Base-by-base conservation (phyloP, 176 grass and related monocot genomes). In the Zizania latifolia region DNA sequence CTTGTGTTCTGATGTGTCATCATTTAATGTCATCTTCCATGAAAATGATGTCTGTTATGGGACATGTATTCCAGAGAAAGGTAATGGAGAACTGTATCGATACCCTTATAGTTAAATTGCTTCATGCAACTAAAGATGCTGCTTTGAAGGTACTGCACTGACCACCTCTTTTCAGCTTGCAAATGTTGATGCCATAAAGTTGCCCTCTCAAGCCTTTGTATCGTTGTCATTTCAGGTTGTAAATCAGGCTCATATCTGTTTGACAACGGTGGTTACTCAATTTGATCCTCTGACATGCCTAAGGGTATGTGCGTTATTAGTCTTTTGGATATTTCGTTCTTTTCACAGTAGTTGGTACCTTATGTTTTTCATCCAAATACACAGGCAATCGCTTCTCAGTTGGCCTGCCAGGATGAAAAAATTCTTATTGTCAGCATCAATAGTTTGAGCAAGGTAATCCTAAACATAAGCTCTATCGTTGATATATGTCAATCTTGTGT, bases 221-320 rank as follows among this genome's bases (percentile, higher is more conserved):
- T 29, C 76, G 50, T 64, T 84, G 3, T 62, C 64, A 60, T 75
- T 97, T 32, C 89, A 98, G 95, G 85, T 94, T 79, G 89, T 89
- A 70, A 89, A 90, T 79, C 78, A 94, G 83, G 95, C 95, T n/a
- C 86, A 94, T 58, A 85, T 81, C 32, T 98, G 89, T 69, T 87
- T 98, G 71, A 92, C 77, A 60, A 75, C 75, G 29, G 53, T 92
- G 55, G 71, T 90, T 75, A 68, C 88, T 75, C 81, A 92, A 45
- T 98, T 88, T 73, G 86, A 98, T 87, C 89, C 95, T 34, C 58
- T 92, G 75, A 76, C 82, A 90, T 94, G 91, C 68, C 82, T 94
- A 64, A 66, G 55, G 74, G 95, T 98, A 31, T 48, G 62, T 54
- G n/a, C n/a, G 12, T 72, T 61, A n/a, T 28, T 73, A 36, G 28